Percentiles rank a stretch among this genome's conserved stretches.
phyloP scores from a whole-genome alignment of 352 stramenopile genomes.

The Pythium sp. region DNA sequence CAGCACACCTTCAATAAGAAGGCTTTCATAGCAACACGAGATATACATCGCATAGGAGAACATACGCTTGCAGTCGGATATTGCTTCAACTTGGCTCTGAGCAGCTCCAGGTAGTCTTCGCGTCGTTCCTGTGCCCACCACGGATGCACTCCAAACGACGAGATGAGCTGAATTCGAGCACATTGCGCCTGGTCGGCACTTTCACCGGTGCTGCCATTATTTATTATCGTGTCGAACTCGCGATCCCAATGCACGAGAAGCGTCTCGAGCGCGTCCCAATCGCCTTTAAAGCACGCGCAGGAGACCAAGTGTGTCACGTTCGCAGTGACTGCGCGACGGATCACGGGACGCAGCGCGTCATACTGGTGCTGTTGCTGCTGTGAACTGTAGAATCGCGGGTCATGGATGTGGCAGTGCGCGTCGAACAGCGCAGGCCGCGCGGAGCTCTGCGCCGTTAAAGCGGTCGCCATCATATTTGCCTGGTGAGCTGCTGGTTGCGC shows the following conservation, averaged over 20 bases:
- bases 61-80: conserved; percentile 51
- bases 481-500: not conserved
- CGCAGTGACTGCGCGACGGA: conserved; percentile 30
- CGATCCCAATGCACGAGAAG: conserved; percentile 20
- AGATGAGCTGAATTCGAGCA: conserved; percentile 27
- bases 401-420: conserved; percentile 12
- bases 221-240: not conserved
- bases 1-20: not conserved
- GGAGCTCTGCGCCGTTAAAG: not conserved
- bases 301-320: conserved; percentile 52
- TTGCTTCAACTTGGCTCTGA: conserved; percentile 31
- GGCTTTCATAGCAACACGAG: not conserved
- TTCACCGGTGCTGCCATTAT: not conserved
- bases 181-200: not conserved
- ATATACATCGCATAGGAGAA: not conserved
- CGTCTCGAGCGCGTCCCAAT: conserved; percentile 56
- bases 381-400: conserved; percentile 21
- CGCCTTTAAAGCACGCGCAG: conserved; percentile 60
- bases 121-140: conserved; percentile 53
- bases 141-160: conserved; percentile 71
- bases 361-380: conserved; percentile 6
- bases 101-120: conserved; percentile 28
- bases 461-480: not conserved
- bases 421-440: not conserved
- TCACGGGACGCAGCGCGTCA: conserved; percentile 27